These are phyloP conservation scores for Kodamaea neixiangensis DNA, from an alignment of 805 yeast species.

Conservation along the genomic window DNA sequence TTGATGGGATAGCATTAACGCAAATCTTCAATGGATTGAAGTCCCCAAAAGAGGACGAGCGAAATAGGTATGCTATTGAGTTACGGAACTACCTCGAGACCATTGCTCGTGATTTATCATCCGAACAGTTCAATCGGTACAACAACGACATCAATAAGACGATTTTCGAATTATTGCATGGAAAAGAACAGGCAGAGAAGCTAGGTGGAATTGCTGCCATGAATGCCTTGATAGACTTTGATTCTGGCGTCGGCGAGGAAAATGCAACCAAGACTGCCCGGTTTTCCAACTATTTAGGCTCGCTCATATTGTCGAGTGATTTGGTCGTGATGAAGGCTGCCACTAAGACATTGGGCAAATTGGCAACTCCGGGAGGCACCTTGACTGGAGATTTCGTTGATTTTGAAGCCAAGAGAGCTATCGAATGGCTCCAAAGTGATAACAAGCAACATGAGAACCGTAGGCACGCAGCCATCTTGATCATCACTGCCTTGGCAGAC, in stretches of 20 bases:
- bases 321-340: conserved; percentile 84
- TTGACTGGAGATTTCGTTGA: conserved; percentile 92
- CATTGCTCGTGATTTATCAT: conserved; percentile 75
- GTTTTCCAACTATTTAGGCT: conserved; percentile 83
- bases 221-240: conserved; percentile 81
- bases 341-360: conserved; percentile 80
- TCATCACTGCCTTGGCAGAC: conserved; percentile 78
- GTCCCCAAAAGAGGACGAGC: conserved; percentile 42
- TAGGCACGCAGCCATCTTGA: conserved; percentile 87
- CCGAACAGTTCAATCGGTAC: conserved; percentile 79
- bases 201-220: conserved; percentile 92
- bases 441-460: conserved; percentile 70
- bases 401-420: conserved; percentile 81
- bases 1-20: conserved; percentile 52
- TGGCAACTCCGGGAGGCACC: conserved; percentile 88
- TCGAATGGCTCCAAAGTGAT: conserved; percentile 91
- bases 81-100: conserved; percentile 68
- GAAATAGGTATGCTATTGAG: conserved; percentile 64
- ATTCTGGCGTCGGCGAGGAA: conserved; percentile 74
- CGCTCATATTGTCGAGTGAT: conserved; percentile 79
- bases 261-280: conserved; percentile 86
- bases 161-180: conserved; percentile 81
- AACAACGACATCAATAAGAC: conserved; percentile 84
- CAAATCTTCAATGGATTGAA: conserved; percentile 55
- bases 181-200: conserved; percentile 68